Percentiles rank a stretch among this genome's conserved stretches.
These are phyloP conservation scores for Tetradesmus lagerheimii DNA, from an alignment of 139 green algal genomes.

Conservation along the genomic window DNA sequence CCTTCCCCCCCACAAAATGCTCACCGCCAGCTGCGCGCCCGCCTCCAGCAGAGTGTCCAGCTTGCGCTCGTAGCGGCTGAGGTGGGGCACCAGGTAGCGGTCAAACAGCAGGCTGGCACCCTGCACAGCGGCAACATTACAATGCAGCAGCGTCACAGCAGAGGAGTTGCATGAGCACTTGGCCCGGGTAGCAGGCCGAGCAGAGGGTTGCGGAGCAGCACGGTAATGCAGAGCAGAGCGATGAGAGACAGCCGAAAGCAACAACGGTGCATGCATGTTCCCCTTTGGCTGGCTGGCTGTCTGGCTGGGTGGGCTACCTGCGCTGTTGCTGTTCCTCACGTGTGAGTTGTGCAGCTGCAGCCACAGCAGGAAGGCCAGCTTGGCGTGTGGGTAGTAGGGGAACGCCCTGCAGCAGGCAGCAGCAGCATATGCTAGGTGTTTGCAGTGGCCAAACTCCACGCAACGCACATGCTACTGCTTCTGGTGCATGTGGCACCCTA, in stretches of 20 bases:
- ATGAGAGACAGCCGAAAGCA: not conserved
- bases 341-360: conserved; percentile 60
- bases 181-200: too few relatives aligned
- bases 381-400: conserved; percentile 69
- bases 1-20: not conserved
- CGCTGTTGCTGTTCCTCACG: conserved; percentile 25
- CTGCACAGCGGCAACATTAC: conserved; percentile 38
- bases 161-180: too few relatives aligned
- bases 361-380: conserved; percentile 73
- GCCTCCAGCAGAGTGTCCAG: conserved; percentile 47
- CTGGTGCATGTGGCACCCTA: not conserved
- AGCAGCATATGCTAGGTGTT: not conserved
- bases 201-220: too few relatives aligned
- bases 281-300: not conserved
- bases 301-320: not conserved
- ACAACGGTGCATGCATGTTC: not conserved
- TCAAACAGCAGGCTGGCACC: conserved; percentile 51
- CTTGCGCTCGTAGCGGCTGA: conserved; percentile 44
- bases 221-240: too few relatives aligned
- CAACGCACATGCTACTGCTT: not conserved
- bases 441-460: too few relatives aligned
- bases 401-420: conserved; percentile 38
- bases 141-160: not conserved
- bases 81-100: conserved; percentile 37
- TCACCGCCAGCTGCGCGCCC: conserved; percentile 27